A percentile compares a stretch with the other conserved stretches of the same genome.
Evolutionary conservation across 768 basidiomycete species (phyloP).

Genomic region (Kwoniella bestiolae): DNA sequence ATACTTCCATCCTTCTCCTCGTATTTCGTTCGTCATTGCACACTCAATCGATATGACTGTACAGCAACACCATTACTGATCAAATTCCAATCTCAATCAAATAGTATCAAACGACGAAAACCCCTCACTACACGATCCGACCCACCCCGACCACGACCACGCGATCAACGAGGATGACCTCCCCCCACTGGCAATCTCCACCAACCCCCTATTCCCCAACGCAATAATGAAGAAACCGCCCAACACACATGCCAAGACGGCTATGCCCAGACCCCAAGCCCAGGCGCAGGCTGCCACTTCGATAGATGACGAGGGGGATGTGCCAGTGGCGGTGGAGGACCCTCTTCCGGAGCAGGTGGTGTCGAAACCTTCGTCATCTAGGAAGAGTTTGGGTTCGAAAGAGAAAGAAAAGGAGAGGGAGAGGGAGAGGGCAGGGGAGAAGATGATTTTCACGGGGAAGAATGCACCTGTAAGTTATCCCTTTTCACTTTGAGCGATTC

Average conservation of each 20-base stretch:
- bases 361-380: not conserved
- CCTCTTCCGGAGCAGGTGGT: too few relatives aligned
- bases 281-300: too few relatives aligned
- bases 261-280: conserved; percentile 3
- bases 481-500: not conserved
- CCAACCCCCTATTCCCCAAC: conserved; percentile 50
- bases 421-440: conserved; percentile 10
- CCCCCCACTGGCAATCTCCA: conserved; percentile 43
- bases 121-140: conserved; percentile 25
- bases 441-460: conserved; percentile 28
- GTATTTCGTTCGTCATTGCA: too few relatives aligned
- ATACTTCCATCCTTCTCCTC: too few relatives aligned
- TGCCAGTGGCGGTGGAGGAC: too few relatives aligned
- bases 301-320: too few relatives aligned
- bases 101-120: conserved; percentile 42
- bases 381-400: not conserved
- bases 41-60: too few relatives aligned
- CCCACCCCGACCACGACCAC: not conserved
- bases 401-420: conserved; percentile 1
- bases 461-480: conserved; percentile 35
- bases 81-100: too few relatives aligned
- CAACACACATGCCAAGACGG: conserved; percentile 44
- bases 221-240: conserved; percentile 48
- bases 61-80: too few relatives aligned
- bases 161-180: conserved; percentile 31